Evolutionary conservation across 768 basidiomycete genomes (phyloP).

Genomic region (Chalciporus chontae): DNA sequence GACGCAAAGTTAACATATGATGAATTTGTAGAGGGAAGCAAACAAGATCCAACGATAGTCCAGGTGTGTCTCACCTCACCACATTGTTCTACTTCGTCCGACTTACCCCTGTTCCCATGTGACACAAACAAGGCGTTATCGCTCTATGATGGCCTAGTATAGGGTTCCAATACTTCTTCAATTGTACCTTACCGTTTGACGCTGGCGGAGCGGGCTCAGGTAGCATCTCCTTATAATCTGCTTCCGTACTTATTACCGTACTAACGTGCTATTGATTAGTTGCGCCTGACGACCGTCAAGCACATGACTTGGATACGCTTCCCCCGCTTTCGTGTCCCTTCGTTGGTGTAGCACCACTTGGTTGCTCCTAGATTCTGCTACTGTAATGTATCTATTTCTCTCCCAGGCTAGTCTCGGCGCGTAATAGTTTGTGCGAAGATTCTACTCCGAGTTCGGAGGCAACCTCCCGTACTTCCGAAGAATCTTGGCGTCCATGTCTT

Average conservation of each 20-base stretch:
- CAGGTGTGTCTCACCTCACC: conserved; percentile 54
- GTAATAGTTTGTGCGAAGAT: conserved; percentile 8
- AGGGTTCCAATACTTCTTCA: conserved; percentile 23
- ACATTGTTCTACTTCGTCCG: conserved; percentile 8
- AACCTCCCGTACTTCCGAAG: conserved; percentile 74
- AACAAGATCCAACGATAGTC: conserved; percentile 98
- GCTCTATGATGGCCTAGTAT: conserved; percentile 92
- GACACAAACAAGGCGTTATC: conserved; percentile 70
- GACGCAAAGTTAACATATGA: conserved; percentile 92
- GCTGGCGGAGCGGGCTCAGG: conserved; percentile 18
- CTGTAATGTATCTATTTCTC: conserved; percentile 18
- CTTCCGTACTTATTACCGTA: conserved; percentile 4
- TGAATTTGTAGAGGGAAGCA: conserved; percentile 97
- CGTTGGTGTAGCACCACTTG: conserved; percentile 24
- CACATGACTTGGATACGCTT: conserved; percentile 13
- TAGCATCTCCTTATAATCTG: conserved; percentile 29
- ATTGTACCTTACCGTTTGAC: conserved; percentile 23
- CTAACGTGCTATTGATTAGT: neutral
- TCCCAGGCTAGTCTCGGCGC: conserved; percentile 9
- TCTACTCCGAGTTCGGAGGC: conserved; percentile 27
- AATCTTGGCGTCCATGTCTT: conserved; percentile 75
- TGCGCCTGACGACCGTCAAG: neutral
- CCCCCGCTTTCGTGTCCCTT: conserved; percentile 23
- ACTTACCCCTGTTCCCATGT: conserved; percentile 9
- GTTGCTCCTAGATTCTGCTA: conserved; percentile 13